Evolutionary conservation across 352 stramenopile species (phyloP).

Genomic region (Phytophthora sansomeana): DNA sequence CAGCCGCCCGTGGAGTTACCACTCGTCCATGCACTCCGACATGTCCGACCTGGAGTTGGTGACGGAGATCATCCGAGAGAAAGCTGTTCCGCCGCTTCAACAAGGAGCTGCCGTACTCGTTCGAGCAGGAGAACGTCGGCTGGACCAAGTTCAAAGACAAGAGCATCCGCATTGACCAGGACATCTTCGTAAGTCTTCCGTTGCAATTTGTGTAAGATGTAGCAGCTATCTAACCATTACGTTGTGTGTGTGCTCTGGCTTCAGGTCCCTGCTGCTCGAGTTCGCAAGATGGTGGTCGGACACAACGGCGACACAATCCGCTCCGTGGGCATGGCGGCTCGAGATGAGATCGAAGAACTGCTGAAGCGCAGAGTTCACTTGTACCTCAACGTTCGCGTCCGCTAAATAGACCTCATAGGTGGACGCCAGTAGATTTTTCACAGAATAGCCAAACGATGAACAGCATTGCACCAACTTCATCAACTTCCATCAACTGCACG

Average conservation of each 20-base stretch:
- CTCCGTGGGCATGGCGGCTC: slow-evolving; percentile 73
- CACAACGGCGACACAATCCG: slow-evolving; percentile 83
- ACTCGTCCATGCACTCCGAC: slow-evolving; percentile 88
- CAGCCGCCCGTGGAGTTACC: slow-evolving; percentile 83
- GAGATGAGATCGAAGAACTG: slow-evolving; percentile 79
- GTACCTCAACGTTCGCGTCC: slow-evolving; percentile 87
- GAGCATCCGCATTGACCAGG: slow-evolving; percentile 88
- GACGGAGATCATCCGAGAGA: slow-evolving; percentile 88
- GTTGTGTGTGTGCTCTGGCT: slow-evolving; percentile 32
- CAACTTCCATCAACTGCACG: not conserved
- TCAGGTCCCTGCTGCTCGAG: slow-evolving; percentile 73
- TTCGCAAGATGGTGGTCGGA: slow-evolving; percentile 85
- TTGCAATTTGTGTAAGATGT: not conserved
- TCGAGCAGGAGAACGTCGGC: slow-evolving; percentile 85
- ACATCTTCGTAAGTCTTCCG: slow-evolving; percentile 79
- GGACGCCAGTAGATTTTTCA: slow-evolving; percentile 13
- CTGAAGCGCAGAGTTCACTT: slow-evolving; percentile 79
- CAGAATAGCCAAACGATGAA: slow-evolving; percentile 9
- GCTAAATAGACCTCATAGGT: slow-evolving; percentile 28
- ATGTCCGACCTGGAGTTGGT: slow-evolving; percentile 85
- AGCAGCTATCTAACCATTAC: not conserved
- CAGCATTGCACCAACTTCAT: no score
- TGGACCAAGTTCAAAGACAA: slow-evolving; percentile 91
- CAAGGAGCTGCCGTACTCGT: slow-evolving; percentile 86
- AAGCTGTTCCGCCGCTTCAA: slow-evolving; percentile 91